Base-by-base conservation (phyloP, 2,329 filamentous ascomycete species). In the Beauveria pseudobassiana region DNA sequence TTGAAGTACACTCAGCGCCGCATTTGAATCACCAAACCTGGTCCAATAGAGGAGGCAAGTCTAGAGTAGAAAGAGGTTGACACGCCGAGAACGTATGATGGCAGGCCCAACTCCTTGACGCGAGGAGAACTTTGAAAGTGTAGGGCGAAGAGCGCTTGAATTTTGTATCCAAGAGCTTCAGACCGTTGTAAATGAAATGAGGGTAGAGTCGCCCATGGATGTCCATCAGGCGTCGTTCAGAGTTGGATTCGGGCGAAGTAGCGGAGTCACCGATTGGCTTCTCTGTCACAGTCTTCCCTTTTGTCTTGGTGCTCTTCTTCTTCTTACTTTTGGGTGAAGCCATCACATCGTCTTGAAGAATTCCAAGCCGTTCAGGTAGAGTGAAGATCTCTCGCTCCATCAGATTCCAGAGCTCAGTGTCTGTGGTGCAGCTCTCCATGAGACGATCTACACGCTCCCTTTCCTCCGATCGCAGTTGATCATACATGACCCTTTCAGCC, bases 31-130 rank as follows among this genome's bases (percentile, higher is more conserved):
- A 24, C 83, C 80, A 64, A 84, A 82, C 12, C 83, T 81, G 40
- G 75, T 72, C 84, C 87, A 90, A 61, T 85, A 77, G 24, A 87
- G 80, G 77, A 73, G 26, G 90, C 78, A 40, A 91, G 79, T 54
- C 84, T 78, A 69, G 88, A 87, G 76, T 90, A 93, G 48, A 93
- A 83, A 0, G 81, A 76, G 0, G 88, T 88, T 20, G 86, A 86
- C 6, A 84, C 87, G 53, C 88, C 89, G 0, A 93, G 80, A 7
- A 90, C 85, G 68, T 88, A 90, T 0, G 87, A 88, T 1, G 84
- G 82, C 1, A 88, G 80, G 1, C 89, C 89, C 0, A 90, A 78
- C 50, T 81, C 78, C 69, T 89, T 89, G 67, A 92, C 76, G 8
- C 82, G 81, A 0, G 89, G 0, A 93, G 77, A 28, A 92, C 73